phyloP scores from a whole-genome alignment of 805 yeast species.

The Cyberlindnera sargentensis region DNA sequence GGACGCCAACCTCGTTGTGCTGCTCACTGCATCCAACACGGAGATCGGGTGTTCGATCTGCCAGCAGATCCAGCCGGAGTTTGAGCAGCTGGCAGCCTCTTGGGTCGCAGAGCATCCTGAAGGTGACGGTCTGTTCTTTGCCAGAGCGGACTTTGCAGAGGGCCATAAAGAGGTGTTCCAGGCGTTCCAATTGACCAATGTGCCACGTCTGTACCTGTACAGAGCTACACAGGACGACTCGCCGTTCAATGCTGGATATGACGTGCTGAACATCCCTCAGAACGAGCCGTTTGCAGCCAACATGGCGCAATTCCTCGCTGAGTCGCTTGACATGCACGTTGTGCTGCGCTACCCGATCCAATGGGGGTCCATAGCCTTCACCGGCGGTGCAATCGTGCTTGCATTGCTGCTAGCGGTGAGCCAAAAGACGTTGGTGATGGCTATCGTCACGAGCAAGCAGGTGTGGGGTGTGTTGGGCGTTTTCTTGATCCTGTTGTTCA shows the following conservation, averaged over 20 bases:
- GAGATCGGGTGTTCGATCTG: conserved; percentile 76
- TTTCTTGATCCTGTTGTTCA: conserved; percentile 62
- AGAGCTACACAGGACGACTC: conserved; percentile 45
- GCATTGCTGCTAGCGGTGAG: conserved; percentile 23
- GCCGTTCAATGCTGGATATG: conserved; percentile 22
- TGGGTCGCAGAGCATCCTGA: conserved; percentile 55
- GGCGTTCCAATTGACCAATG: conserved; percentile 49
- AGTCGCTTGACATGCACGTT: conserved; percentile 17
- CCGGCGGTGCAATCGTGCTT: conserved; percentile 28
- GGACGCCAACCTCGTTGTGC: conserved; percentile 59
- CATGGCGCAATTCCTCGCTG: conserved; percentile 24
- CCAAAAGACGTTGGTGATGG: conserved; percentile 28
- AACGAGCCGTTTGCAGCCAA: conserved; percentile 25
- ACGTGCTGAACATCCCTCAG: conserved; percentile 27
- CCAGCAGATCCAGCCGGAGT: conserved; percentile 60
- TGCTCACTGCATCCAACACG: conserved; percentile 68
- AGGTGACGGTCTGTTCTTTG: conserved; percentile 57
- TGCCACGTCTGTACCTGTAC: conserved; percentile 69
- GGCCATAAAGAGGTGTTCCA: conserved; percentile 41
- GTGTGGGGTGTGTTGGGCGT: conserved; percentile 71
- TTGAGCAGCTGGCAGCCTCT: conserved; percentile 51
- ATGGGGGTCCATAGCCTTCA: conserved; percentile 29
- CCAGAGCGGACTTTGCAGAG: conserved; percentile 63
- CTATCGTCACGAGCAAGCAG: conserved; percentile 41
- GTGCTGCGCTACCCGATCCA: conserved; percentile 29